A percentile compares a stretch with the other conserved stretches of the same genome.
Evolutionary conservation across 2,329 filamentous ascomycete genomes (phyloP).

Genomic region (Xylaria sp.): DNA sequence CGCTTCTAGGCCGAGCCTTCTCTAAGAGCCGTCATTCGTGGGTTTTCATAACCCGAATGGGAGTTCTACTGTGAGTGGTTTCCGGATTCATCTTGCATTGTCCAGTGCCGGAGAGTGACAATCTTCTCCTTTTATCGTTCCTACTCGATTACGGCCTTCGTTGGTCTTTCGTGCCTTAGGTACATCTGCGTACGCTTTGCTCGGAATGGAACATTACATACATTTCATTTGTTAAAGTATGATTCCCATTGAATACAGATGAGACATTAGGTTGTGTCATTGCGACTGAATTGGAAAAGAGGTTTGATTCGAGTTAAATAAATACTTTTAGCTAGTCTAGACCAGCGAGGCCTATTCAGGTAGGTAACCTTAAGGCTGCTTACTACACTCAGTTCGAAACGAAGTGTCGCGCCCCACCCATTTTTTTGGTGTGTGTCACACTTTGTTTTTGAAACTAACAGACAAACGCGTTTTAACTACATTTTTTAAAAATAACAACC

Average conservation of each 20-base stretch:
- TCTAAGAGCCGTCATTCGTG: not conserved
- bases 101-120: not conserved
- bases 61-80: not conserved
- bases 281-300: not conserved
- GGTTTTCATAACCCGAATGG: not conserved
- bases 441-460: no score
- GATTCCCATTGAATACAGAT: not conserved
- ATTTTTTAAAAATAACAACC: no score
- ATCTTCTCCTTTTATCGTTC: not conserved
- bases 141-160: not conserved
- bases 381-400: no score
- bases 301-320: not conserved
- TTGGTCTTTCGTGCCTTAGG: not conserved
- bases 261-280: not conserved
- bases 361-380: not conserved
- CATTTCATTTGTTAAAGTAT: not conserved
- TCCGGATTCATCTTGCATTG: not conserved
- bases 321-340: not conserved
- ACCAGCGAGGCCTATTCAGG: not conserved
- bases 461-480: no score
- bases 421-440: no score
- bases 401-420: no score
- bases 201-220: not conserved
- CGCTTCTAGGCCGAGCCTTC: not conserved
- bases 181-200: not conserved